Base-by-base conservation (phyloP, 176 grass and related monocot genomes). In the Rhipidocladum racemiflorum region DNA sequence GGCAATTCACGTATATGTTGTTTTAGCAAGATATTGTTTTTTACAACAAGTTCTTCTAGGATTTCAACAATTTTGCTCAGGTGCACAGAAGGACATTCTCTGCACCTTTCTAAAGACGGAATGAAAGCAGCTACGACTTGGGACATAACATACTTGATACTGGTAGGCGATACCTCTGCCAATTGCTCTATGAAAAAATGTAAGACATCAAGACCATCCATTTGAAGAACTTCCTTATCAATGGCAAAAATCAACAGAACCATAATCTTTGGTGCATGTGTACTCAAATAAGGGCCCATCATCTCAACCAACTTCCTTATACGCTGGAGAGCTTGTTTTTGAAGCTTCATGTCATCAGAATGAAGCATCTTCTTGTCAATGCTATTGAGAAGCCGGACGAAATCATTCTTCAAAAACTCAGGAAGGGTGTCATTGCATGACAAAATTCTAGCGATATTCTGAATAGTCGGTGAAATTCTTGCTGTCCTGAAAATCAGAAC, bases 231-330 rank as follows among this genome's bases (percentile, higher is more conserved):
- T 91, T 97, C 95, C 90, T 97, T 97, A 50, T 93, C 90, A 72
- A 94, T 94, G 44, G 95, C 83, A 71, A 89, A 94, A 70, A 88
- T 97, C 71, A 97, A 86, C 9, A 97, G 82, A 85, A 97, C 92
- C 95, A 97, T 97, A 90, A 97, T 93, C 88, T 97, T 97, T 51
- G 90, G 90, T 7, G 93, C 86, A 87, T 97, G 95, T 86, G 95
- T 89, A 75, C 86, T 88, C 48, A 97, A 85, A 82, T 93, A 97
- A 84, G 95, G 90, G 49, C 95, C 92, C 95, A 97, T 97, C 88
- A 97, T 93, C 90, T 97, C 95, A 59, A 94, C 86, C 77, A 92
- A 81, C 81, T 93, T 97, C 61, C 84, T 77, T 81, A 97, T 94
- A 73, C 88, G 88, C 57, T 87, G 90, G 76, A 97, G 90, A 51